phyloP scores from a whole-genome alignment of 1,139 yeast species.

The Diutina catenulata region DNA sequence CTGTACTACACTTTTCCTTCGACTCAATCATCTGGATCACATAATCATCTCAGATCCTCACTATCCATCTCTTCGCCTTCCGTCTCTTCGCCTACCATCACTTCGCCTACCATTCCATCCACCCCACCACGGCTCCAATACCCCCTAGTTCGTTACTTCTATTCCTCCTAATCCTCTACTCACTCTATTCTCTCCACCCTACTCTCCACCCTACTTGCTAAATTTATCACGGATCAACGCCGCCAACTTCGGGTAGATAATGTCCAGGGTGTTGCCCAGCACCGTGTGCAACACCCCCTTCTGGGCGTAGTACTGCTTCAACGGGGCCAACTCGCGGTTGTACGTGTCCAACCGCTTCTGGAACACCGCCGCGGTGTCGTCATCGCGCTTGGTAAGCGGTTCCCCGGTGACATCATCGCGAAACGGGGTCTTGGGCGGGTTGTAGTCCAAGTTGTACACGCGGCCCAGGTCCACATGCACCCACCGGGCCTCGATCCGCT shows the following conservation, averaged over 20 bases:
- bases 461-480: conserved; percentile 79
- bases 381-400: conserved; percentile 63
- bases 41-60: too few relatives aligned
- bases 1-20: too few relatives aligned
- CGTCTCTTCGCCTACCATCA: too few relatives aligned
- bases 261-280: conserved; percentile 72
- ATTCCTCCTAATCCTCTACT: too few relatives aligned
- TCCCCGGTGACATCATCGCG: conserved; percentile 87
- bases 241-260: conserved; percentile 62
- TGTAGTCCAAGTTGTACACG: conserved; percentile 73
- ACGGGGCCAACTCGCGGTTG: conserved; percentile 45
- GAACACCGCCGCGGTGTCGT: conserved; percentile 66
- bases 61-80: too few relatives aligned
- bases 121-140: too few relatives aligned
- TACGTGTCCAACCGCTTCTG: conserved; percentile 55
- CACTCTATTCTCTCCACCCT: too few relatives aligned
- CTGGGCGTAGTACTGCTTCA: conserved; percentile 47
- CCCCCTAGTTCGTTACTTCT: too few relatives aligned
- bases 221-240: conserved; percentile 18
- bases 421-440: conserved; percentile 77
- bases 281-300: conserved; percentile 46
- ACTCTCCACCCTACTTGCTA: too few relatives aligned
- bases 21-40: too few relatives aligned
- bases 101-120: too few relatives aligned
- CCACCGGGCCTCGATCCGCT: conserved; percentile 77